These are phyloP conservation scores for Coffea humblotiana DNA, from an alignment of 305 asterid species.

Conservation along the genomic window DNA sequence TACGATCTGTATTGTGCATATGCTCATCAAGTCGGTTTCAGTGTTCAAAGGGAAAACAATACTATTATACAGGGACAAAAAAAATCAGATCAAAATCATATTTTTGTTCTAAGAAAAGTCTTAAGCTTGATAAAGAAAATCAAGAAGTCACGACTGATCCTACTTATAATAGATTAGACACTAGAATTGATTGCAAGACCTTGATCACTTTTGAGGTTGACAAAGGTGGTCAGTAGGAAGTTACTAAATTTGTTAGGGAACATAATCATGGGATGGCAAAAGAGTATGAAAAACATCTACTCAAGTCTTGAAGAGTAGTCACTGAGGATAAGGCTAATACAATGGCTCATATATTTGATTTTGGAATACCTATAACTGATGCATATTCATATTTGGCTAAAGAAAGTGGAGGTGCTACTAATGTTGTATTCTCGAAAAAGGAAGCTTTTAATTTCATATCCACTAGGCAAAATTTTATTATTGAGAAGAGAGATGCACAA, in stretches of 20 bases:
- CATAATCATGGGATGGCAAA: background rate
- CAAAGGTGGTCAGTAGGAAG: background rate
- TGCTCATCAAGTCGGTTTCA: too few species aligned
- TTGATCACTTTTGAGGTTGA: background rate
- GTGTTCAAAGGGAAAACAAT: too few species aligned
- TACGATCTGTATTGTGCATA: too few species aligned
- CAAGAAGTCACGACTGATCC: slow-evolving; percentile 15
- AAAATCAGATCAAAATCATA: slow-evolving; percentile 39
- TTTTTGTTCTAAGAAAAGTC: slow-evolving; percentile 66
- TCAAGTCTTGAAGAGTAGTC: background rate
- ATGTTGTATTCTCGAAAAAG: background rate
- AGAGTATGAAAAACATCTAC: slow-evolving; percentile 3
- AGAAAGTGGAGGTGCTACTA: background rate
- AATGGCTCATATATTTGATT: background rate
- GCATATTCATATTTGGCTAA: background rate
- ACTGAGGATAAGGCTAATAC: background rate
- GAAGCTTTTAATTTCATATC: background rate
- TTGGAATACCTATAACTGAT: background rate
- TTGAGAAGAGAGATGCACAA: slow-evolving; percentile 8
- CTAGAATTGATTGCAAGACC: background rate
- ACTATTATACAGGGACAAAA: too few species aligned
- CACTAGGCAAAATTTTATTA: background rate
- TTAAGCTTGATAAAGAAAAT: slow-evolving; percentile 49
- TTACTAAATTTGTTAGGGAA: slow-evolving; percentile 8
- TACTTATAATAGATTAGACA: slow-evolving; percentile 26